Base-by-base conservation (phyloP, 768 basidiomycete genomes). In the Hypholoma sublateritium region DNA sequence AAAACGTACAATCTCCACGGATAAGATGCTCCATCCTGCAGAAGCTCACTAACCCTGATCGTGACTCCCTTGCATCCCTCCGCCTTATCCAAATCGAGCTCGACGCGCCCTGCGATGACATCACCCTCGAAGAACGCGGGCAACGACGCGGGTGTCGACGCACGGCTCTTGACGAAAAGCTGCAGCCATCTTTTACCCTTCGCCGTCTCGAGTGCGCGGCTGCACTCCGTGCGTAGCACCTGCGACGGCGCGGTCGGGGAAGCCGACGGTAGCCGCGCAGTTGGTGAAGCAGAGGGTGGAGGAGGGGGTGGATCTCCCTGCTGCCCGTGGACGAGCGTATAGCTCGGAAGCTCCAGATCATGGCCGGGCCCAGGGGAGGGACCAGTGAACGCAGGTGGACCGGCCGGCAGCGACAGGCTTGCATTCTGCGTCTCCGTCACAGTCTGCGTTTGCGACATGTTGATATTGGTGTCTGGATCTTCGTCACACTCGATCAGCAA, bases 101-200 rank as follows among this genome's bases (percentile, higher is more conserved):
- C 78, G 2, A 85, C 81, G 8, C 69, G 67, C 21, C 86, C 85
- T 1, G 76, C 63, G 51, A 88, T 72, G 13, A 62, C 56, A 62
- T 87, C 82, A 9, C 75, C 78, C 57, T 80, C 74, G 46, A 75
- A 64, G 61, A 80, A 83, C 24, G 74, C 63, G 17, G 83, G 84
- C 22, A 76, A 67, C 11, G 72, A 74, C 17, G 72, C 60, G 0
- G 75, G 50, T 3, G 59, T 68, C 5, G 70, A 64, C 11, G 84
- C 72, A 5, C 80, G 79, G 64, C 80, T 84, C 53, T 69, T 76
- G 46, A 85, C 72, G 35, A 68, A 67, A 9, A 85, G 69, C 16
- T 73, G 70, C 11, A 85, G 64, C 84, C 83, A 86, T 43, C 79
- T 71, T 46, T 69, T 69, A 28, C 74, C 76, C 65, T 80, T 67